Evolutionary conservation across 2,329 filamentous ascomycete genomes (phyloP).

Genomic region (Neonectria neomacrospora): DNA sequence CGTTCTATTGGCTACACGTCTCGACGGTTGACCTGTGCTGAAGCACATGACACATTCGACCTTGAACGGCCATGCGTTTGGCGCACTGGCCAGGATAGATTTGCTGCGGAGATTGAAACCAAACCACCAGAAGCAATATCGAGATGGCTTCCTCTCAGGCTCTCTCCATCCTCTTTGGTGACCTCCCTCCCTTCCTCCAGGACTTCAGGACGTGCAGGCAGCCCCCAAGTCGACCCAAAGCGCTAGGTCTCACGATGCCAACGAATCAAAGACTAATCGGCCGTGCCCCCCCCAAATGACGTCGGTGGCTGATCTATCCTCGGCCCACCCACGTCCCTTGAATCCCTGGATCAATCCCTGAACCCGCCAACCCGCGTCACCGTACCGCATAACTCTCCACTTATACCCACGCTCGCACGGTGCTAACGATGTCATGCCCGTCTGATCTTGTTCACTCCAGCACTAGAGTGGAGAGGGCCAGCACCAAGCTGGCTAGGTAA

Average conservation of each 20-base stretch:
- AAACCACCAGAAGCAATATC: conserved; percentile 1
- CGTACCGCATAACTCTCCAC: conserved; percentile 19
- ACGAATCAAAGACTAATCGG: conserved; percentile 36
- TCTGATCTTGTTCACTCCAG: conserved; percentile 17
- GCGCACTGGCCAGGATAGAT: not conserved
- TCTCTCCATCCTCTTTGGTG: not conserved
- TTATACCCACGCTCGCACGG: conserved; percentile 16
- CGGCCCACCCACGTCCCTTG: conserved; percentile 36
- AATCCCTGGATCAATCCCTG: conserved; percentile 13
- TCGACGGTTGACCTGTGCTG: not conserved
- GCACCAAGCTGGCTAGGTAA: not conserved
- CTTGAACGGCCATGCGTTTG: not conserved
- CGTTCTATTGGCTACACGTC: not conserved
- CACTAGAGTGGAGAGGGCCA: conserved; percentile 4
- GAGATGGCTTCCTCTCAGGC: too few relatives aligned
- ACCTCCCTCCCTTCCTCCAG: not conserved
- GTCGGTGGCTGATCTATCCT: conserved; percentile 37
- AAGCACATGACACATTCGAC: not conserved
- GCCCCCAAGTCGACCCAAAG: not conserved
- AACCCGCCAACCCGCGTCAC: conserved; percentile 29
- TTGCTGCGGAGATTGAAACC: not conserved
- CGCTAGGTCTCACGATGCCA: conserved; percentile 15
- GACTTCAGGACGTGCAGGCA: not conserved
- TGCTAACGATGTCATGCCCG: conserved; percentile 12
- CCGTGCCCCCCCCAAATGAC: conserved; percentile 39